A percentile compares a stretch with the other conserved stretches of the same genome.
phyloP scores from a whole-genome alignment of 2,329 filamentous ascomycete species.

The Arthroderma sp. region DNA sequence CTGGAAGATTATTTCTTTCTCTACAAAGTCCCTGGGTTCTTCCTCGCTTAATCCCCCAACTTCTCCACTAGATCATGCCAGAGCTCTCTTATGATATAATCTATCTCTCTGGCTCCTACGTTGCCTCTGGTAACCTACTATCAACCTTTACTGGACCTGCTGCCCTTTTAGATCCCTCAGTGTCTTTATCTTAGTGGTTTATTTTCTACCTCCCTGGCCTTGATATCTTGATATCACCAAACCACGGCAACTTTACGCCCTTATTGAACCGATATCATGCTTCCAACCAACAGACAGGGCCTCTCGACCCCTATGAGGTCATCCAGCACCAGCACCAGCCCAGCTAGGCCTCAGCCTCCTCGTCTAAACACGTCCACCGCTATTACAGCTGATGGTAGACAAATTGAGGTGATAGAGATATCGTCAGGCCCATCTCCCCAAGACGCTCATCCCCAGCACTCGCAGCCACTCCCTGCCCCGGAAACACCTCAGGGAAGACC shows the following conservation, averaged over 20 bases:
- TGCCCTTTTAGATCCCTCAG: neutral
- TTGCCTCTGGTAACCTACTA: neutral
- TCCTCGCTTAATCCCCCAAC: neutral
- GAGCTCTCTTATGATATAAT: neutral
- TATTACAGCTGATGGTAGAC: neutral
- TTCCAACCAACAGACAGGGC: neutral
- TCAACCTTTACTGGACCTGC: neutral
- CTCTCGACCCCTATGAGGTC: neutral
- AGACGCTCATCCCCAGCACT: neutral
- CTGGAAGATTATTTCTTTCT: neutral
- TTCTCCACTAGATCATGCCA: neutral
- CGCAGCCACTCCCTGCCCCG: neutral
- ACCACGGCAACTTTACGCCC: neutral
- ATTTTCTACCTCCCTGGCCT: neutral
- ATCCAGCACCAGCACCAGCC: neutral
- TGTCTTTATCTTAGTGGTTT: neutral
- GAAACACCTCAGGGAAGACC: neutral
- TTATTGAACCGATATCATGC: neutral
- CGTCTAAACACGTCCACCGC: neutral
- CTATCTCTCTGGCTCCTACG: neutral
- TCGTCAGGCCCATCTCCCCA: slow-evolving; percentile 6
- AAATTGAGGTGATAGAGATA: slow-evolving; percentile 5
- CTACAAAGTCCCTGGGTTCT: neutral
- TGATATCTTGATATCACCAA: neutral
- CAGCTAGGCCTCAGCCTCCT: neutral